Evolutionary conservation across 2,329 filamentous ascomycete species (phyloP).

Genomic region (Saccharata proteae): DNA sequence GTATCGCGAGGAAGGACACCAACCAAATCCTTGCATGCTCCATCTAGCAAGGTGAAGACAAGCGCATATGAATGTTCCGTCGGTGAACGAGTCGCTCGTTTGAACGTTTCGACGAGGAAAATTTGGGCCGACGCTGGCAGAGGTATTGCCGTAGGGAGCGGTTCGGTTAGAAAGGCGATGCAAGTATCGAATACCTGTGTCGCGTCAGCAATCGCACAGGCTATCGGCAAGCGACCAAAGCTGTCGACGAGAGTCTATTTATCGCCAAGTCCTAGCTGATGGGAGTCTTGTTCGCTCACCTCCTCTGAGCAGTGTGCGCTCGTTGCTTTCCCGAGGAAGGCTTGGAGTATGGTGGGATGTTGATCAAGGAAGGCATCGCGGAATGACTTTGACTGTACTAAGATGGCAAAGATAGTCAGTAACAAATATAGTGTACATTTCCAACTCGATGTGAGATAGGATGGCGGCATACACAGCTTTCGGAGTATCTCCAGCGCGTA

Average conservation of each 20-base stretch:
- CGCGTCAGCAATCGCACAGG: background rate
- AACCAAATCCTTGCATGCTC: constrained; percentile 22
- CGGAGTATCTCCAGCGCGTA: constrained; percentile 39
- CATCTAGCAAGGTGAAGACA: constrained; percentile 22
- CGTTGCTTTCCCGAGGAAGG: constrained; percentile 21
- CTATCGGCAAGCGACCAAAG: background rate
- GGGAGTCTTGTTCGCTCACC: constrained; percentile 10
- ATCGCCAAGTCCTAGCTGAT: too few relatives aligned
- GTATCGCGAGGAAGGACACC: constrained; percentile 13
- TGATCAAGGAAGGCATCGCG: constrained; percentile 18
- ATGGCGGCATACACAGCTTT: constrained; percentile 32
- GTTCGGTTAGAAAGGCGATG: constrained; percentile 20
- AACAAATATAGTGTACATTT: background rate
- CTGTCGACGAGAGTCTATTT: background rate
- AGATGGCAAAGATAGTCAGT: background rate
- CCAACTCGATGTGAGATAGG: too few relatives aligned
- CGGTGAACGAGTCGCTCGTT: constrained; percentile 16
- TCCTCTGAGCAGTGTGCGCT: constrained; percentile 19
- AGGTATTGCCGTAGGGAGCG: constrained; percentile 17
- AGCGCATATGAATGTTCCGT: constrained; percentile 15
- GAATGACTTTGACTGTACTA: constrained; percentile 11
- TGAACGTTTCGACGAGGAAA: constrained; percentile 22
- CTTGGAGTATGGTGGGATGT: constrained; percentile 20
- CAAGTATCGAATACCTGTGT: constrained; percentile 13
- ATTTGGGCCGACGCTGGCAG: constrained; percentile 21